phyloP scores from a whole-genome alignment of 164 flowering plant species.

The Dillenia suffruticosa region DNA sequence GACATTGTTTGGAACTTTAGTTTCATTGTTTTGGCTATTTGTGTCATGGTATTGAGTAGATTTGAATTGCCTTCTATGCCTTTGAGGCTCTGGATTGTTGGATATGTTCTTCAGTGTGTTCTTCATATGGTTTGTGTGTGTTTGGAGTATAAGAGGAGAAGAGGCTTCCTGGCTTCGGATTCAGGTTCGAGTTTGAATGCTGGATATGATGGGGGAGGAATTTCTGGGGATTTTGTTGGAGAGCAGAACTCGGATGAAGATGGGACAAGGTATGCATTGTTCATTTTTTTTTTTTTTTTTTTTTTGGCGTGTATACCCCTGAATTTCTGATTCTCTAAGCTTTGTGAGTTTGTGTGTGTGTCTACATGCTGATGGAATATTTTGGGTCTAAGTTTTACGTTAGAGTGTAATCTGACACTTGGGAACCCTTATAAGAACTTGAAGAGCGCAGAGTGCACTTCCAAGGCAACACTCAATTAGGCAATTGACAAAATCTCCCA shows the following conservation, averaged over 20 bases:
- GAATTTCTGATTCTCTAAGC: too few relatives aligned
- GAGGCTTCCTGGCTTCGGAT: neutral
- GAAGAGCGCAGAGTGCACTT: too few relatives aligned
- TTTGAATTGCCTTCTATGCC: slow-evolving; percentile 40
- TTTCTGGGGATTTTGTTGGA: neutral
- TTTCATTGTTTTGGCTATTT: slow-evolving; percentile 29
- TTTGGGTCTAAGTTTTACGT: too few relatives aligned
- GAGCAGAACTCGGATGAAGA: neutral
- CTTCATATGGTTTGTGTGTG: slow-evolving; percentile 43
- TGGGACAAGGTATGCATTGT: neutral
- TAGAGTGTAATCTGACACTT: too few relatives aligned
- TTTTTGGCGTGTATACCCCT: too few relatives aligned
- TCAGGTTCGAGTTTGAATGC: neutral
- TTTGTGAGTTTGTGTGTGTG: too few relatives aligned
- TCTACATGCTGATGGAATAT: too few relatives aligned
- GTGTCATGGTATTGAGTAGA: slow-evolving; percentile 29
- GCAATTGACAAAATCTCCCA: too few relatives aligned
- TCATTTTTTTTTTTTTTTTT: too few relatives aligned
- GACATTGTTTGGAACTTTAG: slow-evolving; percentile 54
- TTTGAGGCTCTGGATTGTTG: slow-evolving; percentile 45
- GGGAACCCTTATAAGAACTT: too few relatives aligned
- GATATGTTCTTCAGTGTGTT: slow-evolving; percentile 42
- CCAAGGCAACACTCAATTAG: too few relatives aligned
- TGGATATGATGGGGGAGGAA: neutral
- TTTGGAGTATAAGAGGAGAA: slow-evolving; percentile 32